Percentiles rank a stretch among this genome's conserved stretches.
Conservation (phyloP, 2,329 filamentous ascomycete species). For the Didymella exigua region DNA sequence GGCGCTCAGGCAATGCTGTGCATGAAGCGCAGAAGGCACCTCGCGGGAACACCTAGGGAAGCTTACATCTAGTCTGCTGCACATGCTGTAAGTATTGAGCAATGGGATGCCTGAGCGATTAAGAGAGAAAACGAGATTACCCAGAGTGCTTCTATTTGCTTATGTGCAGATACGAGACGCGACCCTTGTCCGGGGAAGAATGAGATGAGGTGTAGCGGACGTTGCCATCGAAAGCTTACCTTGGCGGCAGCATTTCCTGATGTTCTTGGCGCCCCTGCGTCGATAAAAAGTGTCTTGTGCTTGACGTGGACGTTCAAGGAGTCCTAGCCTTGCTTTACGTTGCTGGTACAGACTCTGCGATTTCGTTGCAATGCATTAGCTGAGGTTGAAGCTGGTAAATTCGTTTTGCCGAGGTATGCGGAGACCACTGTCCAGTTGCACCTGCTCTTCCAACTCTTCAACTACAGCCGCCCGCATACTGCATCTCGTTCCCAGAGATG, state of each 20-base stretch:
- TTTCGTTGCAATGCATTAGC: not conserved
- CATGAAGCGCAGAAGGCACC: not conserved
- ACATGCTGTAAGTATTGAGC: not conserved
- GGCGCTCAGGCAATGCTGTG: not conserved
- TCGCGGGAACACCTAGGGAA: not conserved
- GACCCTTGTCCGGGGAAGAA: not conserved
- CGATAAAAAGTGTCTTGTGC: not conserved
- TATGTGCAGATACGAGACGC: conserved; percentile 17
- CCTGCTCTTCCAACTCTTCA: not conserved
- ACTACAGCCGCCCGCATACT: not conserved
- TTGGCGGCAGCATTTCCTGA: not conserved
- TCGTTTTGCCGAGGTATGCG: not conserved
- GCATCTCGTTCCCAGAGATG: conserved; percentile 1
- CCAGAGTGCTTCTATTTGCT: conserved; percentile 11
- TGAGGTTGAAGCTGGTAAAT: not conserved
- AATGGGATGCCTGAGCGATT: not conserved
- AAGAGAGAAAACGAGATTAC: not conserved
- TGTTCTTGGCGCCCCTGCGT: not conserved
- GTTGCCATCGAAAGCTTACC: conserved; percentile 1
- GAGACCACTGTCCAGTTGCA: not conserved
- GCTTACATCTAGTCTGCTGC: not conserved
- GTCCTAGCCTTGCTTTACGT: not conserved
- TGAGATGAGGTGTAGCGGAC: not conserved
- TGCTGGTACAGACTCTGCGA: not conserved
- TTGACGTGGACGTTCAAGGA: not conserved